Evolutionary conservation across 768 basidiomycete species (phyloP), one percentile per base, ranked within the genome.

Genomic region (Tephrocybe sp.): DNA sequence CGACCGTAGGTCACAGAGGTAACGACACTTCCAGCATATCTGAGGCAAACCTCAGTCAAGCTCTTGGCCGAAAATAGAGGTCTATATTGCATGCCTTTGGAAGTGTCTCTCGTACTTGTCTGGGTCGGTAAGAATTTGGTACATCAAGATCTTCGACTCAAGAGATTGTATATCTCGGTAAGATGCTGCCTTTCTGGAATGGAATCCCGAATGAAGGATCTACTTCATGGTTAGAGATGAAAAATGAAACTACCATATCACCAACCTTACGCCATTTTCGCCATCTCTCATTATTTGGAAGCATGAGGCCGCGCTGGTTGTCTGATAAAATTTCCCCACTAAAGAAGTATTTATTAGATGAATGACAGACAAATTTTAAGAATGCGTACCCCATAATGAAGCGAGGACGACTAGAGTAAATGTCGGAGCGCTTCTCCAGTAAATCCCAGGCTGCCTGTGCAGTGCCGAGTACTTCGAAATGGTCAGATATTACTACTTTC

Each of bases 81-180:
- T 20, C 32, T 7, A 26, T 26, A 26, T 7, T 32, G 22, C 48
- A 1, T 32, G 72, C 71, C 75, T 65, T 56, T 71, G 69, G 2
- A 77, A 44, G 60, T 76, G 73, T 6, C 63, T 62, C 50, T 75
- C 72, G 49, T 69, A 75, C n/a, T 66, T 55, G 44, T 63, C 60
- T 0, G 76, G 76, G 4, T 74, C 64, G 9, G 63, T 60, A 9
- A 75, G 49, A 19, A 78, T 58, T 45, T 80, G 68, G 20, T 71
- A 62, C 56, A 80, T 51, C 19, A 73, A 60, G 6, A 78, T 57
- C 41, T 73, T 74, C 2, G 75, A 76, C 57, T 79, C 78, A 3
- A 78, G 60, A 22, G 72, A 72, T 49, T 80, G 77, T n/a, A 79
- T 71, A 0, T 72, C 72, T 34, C 66, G 68, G 55, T 78, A 80